Base-by-base conservation (phyloP, 306 rosid genomes). In the Malus fusca region DNA sequence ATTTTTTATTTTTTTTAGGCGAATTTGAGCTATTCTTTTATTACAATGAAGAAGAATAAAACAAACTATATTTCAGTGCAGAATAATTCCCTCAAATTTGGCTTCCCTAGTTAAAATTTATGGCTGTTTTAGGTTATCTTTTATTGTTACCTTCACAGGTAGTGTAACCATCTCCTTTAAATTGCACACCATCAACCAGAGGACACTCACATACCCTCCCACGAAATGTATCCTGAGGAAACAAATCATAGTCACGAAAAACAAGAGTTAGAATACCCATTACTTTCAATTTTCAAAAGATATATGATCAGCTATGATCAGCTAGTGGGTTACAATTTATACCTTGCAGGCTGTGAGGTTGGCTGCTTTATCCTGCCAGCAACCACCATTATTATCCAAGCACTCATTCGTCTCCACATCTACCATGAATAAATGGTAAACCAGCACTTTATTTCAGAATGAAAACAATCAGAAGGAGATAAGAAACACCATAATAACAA, bases 161-260 rank as follows among this genome's bases (percentile, higher is more conserved):
- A 42, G 90, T 92, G 80, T 95, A 95, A 82, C 99, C 99, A 83
- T 95, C 99, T 87, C 99, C 99, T 87, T 92, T 95, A 83, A 95
- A 95, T 82, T 92, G 97, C 87, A 95, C 97, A 77, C 99, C 99
- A 83, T 92, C 98, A 75, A 95, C 90, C 64, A 89, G 77, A 58
- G 99, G 99, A 84, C 99, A 95, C 78, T 90, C 93, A 60, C 99
- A 95, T 74, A 95, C 93, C 88, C 99, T 88, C 71, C 99, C 99
- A 42, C 99, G 97, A 79, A 95, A 95, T 22, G 99, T 95, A 82
- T 95, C 99, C 99, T 95, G 85, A 55, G 53, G 31, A 87, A 77
- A 78, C 25, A 76, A 44, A 77, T 31, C 67, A 66, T 78, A 66
- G 59, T n/a, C 48, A 63, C 76, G 64, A 59, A 44, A 31, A 63